Conservation (phyloP, 345 rosid genomes). For the Pistacia atlantica region DNA sequence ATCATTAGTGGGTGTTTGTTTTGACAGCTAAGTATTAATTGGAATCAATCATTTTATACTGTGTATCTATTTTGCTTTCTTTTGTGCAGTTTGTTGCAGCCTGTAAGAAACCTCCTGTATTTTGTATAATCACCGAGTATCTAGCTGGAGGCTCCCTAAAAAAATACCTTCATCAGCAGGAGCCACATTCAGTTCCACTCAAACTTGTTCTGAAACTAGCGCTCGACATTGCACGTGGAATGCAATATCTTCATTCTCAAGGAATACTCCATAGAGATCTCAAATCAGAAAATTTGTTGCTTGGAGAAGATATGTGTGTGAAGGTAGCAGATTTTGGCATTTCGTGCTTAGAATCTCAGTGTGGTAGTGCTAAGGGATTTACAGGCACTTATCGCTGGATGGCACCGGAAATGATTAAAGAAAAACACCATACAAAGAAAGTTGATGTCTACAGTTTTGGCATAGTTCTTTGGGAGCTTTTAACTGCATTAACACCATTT, state of each 20-base stretch:
- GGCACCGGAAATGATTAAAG: conserved; percentile 90
- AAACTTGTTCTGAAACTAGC: conserved; percentile 60
- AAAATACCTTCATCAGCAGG: conserved; percentile 73
- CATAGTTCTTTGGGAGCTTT: conserved; percentile 79
- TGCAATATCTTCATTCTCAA: conserved; percentile 73
- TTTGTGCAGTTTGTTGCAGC: conserved; percentile 69
- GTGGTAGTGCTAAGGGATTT: conserved; percentile 66
- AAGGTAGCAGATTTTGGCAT: conserved; percentile 86
- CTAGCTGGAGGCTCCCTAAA: conserved; percentile 68
- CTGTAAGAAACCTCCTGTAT: conserved; percentile 69
- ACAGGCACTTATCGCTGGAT: conserved; percentile 85
- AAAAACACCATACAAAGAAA: conserved; percentile 72
- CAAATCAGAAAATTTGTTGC: conserved; percentile 75
- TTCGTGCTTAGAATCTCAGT: conserved; percentile 72
- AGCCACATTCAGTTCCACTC: conserved; percentile 66
- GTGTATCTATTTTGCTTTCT: conserved; percentile 7
- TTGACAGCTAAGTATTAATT: background rate
- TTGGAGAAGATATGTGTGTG: conserved; percentile 64
- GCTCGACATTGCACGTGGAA: conserved; percentile 73
- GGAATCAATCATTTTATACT: conserved; percentile 10
- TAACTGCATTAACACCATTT: conserved; percentile 68
- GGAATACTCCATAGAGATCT: conserved; percentile 79
- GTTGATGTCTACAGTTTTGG: conserved; percentile 86
- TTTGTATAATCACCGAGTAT: conserved; percentile 74
- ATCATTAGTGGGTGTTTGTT: background rate